These are phyloP conservation scores for Verruconis gallopava DNA, from an alignment of 2,329 filamentous ascomycete species.

Conservation along the genomic window DNA sequence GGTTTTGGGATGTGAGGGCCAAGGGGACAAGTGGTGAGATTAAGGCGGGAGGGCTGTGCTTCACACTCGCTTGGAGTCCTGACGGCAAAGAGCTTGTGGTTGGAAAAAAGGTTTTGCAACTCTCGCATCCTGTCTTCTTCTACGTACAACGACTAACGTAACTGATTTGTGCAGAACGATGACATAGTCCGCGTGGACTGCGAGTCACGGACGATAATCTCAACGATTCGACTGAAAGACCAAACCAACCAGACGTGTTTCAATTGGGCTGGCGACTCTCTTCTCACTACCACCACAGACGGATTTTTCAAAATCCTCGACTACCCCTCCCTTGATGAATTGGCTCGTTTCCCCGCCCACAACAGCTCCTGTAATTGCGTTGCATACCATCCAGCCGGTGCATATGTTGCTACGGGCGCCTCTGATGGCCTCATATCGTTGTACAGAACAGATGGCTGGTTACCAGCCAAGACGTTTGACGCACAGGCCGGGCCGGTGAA, in stretches of 20 bases:
- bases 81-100: conserved; percentile 58
- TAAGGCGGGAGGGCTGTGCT: conserved; percentile 43
- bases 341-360: conserved; percentile 54
- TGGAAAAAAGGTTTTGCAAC: conserved; percentile 49
- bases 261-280: conserved; percentile 56
- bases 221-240: conserved; percentile 46
- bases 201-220: conserved; percentile 40
- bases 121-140: neutral
- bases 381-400: conserved; percentile 57
- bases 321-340: conserved; percentile 45
- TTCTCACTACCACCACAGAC: conserved; percentile 59
- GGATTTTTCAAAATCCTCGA: conserved; percentile 58
- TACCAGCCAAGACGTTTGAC: conserved; percentile 58
- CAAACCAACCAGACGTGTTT: conserved; percentile 64
- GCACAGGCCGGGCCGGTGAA: conserved; percentile 57
- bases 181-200: conserved; percentile 51
- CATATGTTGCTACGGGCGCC: conserved; percentile 61
- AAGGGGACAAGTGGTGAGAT: conserved; percentile 59
- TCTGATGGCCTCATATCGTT: conserved; percentile 63
- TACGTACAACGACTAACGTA: conserved; percentile 2
- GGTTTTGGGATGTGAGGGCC: conserved; percentile 69
- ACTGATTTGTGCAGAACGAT: conserved; percentile 36
- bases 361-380: conserved; percentile 58
- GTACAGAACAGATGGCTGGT: conserved; percentile 69
- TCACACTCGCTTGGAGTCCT: conserved; percentile 62